Conservation (phyloP, 2,329 filamentous ascomycete species). For the Massarina eburnea region DNA sequence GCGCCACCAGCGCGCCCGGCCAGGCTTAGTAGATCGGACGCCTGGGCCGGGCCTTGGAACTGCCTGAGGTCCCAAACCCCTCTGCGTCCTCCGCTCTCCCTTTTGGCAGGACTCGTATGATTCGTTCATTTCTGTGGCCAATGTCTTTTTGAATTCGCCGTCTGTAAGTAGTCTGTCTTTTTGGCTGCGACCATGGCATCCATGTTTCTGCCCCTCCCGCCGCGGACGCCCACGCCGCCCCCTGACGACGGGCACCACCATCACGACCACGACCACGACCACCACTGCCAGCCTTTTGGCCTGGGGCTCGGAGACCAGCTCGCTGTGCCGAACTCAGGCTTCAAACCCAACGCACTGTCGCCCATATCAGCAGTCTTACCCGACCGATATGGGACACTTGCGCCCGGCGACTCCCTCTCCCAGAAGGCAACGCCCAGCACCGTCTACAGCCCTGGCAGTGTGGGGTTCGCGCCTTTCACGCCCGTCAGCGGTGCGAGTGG, state of each 20-base stretch:
- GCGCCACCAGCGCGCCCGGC: too few relatives aligned
- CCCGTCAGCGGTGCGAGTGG: slow-evolving; percentile 32
- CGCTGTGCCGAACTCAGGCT: slow-evolving; percentile 27
- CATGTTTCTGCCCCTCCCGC: slow-evolving; percentile 61
- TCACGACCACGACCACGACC: slow-evolving; percentile 2
- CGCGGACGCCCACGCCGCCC: slow-evolving; percentile 66
- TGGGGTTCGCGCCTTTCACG: slow-evolving; percentile 34
- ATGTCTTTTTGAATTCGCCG: background rate
- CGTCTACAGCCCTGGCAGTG: slow-evolving; percentile 36
- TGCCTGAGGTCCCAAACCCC: background rate
- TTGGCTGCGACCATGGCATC: slow-evolving; percentile 56
- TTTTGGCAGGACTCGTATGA: background rate
- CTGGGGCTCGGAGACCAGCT: slow-evolving; percentile 37
- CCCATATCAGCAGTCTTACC: slow-evolving; percentile 45
- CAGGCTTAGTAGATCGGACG: background rate
- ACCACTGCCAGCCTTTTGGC: slow-evolving; percentile 21
- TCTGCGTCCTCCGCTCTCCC: background rate
- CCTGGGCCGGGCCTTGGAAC: too few relatives aligned
- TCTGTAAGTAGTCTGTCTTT: background rate
- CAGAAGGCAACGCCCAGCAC: slow-evolving; percentile 35
- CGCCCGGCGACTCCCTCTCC: slow-evolving; percentile 38
- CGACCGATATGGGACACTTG: slow-evolving; percentile 38
- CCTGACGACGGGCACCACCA: slow-evolving; percentile 50
- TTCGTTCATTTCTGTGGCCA: background rate
- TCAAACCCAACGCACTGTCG: slow-evolving; percentile 39